These are phyloP conservation scores for Trypanosoma cruzi DNA, from an alignment of 208 protist genomes.

Conservation along the genomic window DNA sequence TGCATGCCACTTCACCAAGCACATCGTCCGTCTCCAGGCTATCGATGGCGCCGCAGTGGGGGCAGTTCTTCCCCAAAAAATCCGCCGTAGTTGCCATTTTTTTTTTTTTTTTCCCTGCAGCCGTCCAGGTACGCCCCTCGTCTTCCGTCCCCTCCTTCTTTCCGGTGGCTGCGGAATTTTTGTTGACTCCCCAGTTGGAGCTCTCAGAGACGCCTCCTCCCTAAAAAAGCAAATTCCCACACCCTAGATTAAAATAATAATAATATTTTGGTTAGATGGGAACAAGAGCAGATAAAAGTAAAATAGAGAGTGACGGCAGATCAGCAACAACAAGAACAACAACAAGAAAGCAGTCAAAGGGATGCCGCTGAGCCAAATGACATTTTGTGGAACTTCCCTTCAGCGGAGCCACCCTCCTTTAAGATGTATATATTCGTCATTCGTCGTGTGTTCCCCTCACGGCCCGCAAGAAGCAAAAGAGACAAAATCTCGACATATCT, in stretches of 20 bases:
- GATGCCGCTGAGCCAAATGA: not conserved
- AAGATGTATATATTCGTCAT: not conserved
- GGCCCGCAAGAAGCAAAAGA: not conserved
- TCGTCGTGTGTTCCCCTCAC: not conserved
- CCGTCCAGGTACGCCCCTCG: not conserved
- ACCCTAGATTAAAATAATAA: too few species aligned
- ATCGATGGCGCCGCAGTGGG: slow-evolving; percentile 74
- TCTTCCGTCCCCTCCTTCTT: not conserved
- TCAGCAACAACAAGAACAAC: too few species aligned
- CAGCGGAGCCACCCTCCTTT: too few species aligned
- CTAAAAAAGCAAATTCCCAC: too few species aligned
- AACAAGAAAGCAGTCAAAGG: too few species aligned
- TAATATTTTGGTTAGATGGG: too few species aligned
- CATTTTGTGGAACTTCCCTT: too few species aligned
- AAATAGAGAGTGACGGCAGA: too few species aligned
- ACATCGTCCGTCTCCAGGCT: slow-evolving; percentile 74
- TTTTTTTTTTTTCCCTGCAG: not conserved
- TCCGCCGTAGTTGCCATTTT: slow-evolving; percentile 66
- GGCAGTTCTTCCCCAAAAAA: slow-evolving; percentile 75
- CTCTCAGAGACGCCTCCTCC: too few species aligned
- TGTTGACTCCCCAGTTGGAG: too few species aligned
- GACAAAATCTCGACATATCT: not conserved
- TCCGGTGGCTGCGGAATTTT: not conserved
- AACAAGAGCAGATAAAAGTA: too few species aligned
- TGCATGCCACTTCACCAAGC: slow-evolving; percentile 80